Base-by-base conservation (phyloP, 768 basidiomycete genomes). In the Strobilomyces echinocephalus region DNA sequence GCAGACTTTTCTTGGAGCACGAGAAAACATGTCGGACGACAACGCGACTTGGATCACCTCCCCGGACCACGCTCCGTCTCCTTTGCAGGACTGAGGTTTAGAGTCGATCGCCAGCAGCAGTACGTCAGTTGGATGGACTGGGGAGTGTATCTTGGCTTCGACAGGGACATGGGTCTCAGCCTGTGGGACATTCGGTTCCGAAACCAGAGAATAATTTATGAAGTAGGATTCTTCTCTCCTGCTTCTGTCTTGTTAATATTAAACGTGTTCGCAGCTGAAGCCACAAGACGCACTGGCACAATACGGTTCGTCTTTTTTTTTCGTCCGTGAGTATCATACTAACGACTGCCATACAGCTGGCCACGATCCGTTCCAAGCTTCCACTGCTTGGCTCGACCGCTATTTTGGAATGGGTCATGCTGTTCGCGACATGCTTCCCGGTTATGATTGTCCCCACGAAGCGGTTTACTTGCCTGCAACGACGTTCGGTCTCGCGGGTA, bases 61-160 rank as follows among this genome's bases (percentile, higher is more conserved):
- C 80, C 84, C 3, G 85, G 85, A 5, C 85, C 85, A 28, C 78
- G 85, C 38, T 75, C 76, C 0, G 81, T 87, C 0, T 76, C 77
- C 2, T 85, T 85, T 64, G 77, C 76, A 8, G 84, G 85, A 0
- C 62, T 79, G 54, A 73, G 84, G 4, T 85, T 79, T 62, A 70
- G 80, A 38, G 77, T 85, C 2, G 79, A 86, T 58, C 61, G 61
- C 21, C 72, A 73, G 35, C 67, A 70, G 41, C 74, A 80, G 57
- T 84, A 79, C 56, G 66, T 86, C n/a, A 79, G 74, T 42, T 87
- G 84, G 84, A 80, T 86, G 80, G 81, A 81, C 3, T 85, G 82
- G 82, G 72, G 74, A 0, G 50, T 84, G 65, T 84, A 79, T 56
- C 71, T 84, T 30, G 78, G 80, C 46, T 86, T 85, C 61, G 81